Evolutionary conservation across 495 filamentous ascomycete genomes (phyloP).

Genomic region (Recurvomyces mirabilis): DNA sequence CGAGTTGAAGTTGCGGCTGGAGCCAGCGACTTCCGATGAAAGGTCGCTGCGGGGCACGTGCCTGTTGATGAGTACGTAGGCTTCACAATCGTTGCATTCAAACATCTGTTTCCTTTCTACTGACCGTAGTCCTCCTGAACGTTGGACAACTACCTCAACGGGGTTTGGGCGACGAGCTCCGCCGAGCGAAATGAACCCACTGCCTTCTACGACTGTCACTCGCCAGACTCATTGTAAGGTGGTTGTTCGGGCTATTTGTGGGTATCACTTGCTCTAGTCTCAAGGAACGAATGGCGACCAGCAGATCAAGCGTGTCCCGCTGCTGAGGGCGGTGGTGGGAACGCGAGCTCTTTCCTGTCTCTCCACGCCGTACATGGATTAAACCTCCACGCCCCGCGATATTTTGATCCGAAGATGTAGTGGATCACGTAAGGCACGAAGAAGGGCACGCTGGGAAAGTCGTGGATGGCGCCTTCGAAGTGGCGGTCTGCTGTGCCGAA

Average conservation of each 20-base stretch:
- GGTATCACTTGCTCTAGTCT: too few relatives aligned
- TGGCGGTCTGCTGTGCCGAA: constrained; percentile 26
- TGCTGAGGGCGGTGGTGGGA: too few relatives aligned
- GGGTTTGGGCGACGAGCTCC: too few relatives aligned
- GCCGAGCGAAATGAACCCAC: too few relatives aligned
- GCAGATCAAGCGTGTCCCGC: too few relatives aligned
- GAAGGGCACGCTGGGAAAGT: constrained; percentile 26
- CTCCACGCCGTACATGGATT: constrained; percentile 26
- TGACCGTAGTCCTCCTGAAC: too few relatives aligned
- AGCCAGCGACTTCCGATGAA: constrained; percentile 23
- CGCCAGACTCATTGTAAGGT: too few relatives aligned
- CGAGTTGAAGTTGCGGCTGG: constrained; percentile 10
- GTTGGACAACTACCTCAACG: too few relatives aligned
- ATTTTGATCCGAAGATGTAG: constrained; percentile 20
- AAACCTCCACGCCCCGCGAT: constrained; percentile 28
- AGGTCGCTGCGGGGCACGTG: constrained; percentile 25
- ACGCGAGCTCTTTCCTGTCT: constrained; percentile 13
- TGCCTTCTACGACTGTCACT: too few relatives aligned
- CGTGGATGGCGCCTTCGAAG: constrained; percentile 26
- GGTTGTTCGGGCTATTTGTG: too few relatives aligned
- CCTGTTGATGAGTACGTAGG: not conserved
- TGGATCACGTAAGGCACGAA: constrained; percentile 27
- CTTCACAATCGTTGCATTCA: not conserved
- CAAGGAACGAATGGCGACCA: too few relatives aligned
- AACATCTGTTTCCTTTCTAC: not conserved